Conservation (phyloP, 2,329 filamentous ascomycete species). For the Escovopsis sp. region DNA sequence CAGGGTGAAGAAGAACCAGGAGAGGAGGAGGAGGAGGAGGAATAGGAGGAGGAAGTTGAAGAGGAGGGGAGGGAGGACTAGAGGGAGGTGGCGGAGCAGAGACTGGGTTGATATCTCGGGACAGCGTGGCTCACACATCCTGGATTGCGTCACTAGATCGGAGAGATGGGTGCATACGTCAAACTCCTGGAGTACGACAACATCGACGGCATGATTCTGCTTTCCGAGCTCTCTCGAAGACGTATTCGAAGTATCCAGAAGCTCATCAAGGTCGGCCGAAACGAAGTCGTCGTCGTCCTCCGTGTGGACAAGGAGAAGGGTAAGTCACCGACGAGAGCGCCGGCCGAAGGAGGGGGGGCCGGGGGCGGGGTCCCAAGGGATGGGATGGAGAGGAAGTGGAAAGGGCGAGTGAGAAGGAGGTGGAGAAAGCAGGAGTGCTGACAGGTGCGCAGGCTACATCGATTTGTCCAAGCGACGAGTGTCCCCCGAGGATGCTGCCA, state of each 20-base stretch:
- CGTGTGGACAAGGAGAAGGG: slow-evolving; percentile 99
- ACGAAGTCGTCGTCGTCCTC: slow-evolving; percentile 96
- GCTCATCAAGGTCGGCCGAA: slow-evolving; percentile 92
- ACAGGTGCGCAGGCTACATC: slow-evolving; percentile 51
- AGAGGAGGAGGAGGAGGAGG: too few species aligned
- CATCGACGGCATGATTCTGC: slow-evolving; percentile 99
- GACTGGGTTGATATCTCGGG: neutral
- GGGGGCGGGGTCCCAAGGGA: slow-evolving; percentile 3
- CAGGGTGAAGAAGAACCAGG: too few species aligned
- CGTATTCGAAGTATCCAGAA: slow-evolving; percentile 99
- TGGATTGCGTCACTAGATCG: slow-evolving; percentile 46
- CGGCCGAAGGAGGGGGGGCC: too few species aligned
- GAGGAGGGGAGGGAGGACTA: neutral
- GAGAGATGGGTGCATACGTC: slow-evolving; percentile 99
- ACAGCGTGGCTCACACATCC: slow-evolving; percentile 1
- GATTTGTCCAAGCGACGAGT: slow-evolving; percentile 98
- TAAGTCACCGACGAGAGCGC: slow-evolving; percentile 18
- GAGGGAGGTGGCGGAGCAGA: neutral
- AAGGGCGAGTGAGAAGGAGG: neutral
- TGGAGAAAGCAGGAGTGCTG: too few species aligned
- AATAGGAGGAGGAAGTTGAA: too few species aligned
- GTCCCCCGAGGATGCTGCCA: slow-evolving; percentile 90
- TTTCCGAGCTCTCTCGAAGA: slow-evolving; percentile 91
- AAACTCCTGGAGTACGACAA: slow-evolving; percentile 99
- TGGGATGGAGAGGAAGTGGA: too few species aligned